These are phyloP conservation scores for Biscogniauxia marginata DNA, from an alignment of 2,329 filamentous ascomycete genomes.

Conservation along the genomic window DNA sequence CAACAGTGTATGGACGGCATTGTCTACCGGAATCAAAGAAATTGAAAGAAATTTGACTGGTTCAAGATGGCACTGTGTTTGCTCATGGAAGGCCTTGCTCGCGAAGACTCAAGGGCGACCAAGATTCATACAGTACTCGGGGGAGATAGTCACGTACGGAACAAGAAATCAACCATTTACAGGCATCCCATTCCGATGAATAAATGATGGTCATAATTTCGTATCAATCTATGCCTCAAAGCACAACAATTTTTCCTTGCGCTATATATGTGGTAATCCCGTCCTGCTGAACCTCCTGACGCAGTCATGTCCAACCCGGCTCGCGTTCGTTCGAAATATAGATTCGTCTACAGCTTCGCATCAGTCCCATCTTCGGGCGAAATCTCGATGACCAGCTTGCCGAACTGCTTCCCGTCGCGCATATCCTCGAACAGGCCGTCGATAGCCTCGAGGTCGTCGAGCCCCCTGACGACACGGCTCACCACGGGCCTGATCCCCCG, in stretches of 20 bases:
- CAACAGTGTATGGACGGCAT: background rate
- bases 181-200: too few species aligned
- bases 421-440: constrained; percentile 85
- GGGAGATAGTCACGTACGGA: background rate
- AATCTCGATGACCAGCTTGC: constrained; percentile 83
- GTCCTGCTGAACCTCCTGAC: too few species aligned
- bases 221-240: background rate
- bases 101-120: too few species aligned
- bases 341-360: constrained; percentile 40
- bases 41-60: background rate
- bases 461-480: constrained; percentile 68
- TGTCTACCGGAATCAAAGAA: background rate
- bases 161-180: background rate
- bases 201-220: background rate
- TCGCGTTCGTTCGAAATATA: too few species aligned
- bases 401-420: constrained; percentile 82
- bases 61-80: background rate
- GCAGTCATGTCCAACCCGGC: too few species aligned
- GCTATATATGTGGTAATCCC: too few species aligned
- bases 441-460: constrained; percentile 76
- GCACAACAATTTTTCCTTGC: background rate
- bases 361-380: constrained; percentile 30
- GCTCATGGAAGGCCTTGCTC: too few species aligned
- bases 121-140: too few species aligned
- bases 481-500: constrained; percentile 76